A percentile compares a stretch with the other conserved stretches of the same genome.
phyloP scores from a whole-genome alignment of 129 eudicot species.

The Smallanthus sonchifolius region DNA sequence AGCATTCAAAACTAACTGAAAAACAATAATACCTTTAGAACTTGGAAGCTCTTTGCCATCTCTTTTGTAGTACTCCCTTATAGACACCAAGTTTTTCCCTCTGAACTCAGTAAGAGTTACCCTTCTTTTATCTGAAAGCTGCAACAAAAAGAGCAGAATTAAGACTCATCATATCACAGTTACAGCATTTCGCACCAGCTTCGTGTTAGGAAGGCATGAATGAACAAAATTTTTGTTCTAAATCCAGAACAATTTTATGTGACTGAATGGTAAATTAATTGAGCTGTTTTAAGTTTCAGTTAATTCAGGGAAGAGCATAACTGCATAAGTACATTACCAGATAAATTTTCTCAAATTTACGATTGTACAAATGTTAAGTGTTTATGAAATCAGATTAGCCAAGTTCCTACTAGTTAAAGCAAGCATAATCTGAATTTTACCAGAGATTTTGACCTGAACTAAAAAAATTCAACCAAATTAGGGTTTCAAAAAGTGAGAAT shows the following conservation, averaged over 20 bases:
- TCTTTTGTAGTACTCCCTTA: constrained; percentile 80
- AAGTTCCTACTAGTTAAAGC: background rate
- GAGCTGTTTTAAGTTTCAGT: background rate
- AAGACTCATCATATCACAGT: background rate
- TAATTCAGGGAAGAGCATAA: background rate
- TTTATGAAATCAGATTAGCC: background rate
- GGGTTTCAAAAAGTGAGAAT: constrained; percentile 14
- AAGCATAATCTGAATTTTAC: background rate
- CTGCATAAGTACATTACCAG: background rate
- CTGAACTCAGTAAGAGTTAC: constrained; percentile 76
- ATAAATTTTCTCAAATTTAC: background rate
- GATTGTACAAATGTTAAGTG: background rate
- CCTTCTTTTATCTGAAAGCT: constrained; percentile 79
- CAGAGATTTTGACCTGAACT: background rate
- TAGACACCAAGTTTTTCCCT: constrained; percentile 78
- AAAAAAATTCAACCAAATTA: constrained; percentile 6
- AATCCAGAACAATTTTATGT: background rate
- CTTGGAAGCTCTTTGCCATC: constrained; percentile 89
- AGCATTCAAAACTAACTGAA: background rate
- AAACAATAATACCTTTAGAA: constrained; percentile 61
- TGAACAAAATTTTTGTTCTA: background rate
- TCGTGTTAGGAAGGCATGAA: constrained; percentile 1
- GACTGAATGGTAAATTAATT: background rate
- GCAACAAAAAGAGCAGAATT: constrained; percentile 6
- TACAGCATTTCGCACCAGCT: background rate